Base-by-base conservation (phyloP, 1,284 basidiomycete genomes). In the Termitomyces sp. region DNA sequence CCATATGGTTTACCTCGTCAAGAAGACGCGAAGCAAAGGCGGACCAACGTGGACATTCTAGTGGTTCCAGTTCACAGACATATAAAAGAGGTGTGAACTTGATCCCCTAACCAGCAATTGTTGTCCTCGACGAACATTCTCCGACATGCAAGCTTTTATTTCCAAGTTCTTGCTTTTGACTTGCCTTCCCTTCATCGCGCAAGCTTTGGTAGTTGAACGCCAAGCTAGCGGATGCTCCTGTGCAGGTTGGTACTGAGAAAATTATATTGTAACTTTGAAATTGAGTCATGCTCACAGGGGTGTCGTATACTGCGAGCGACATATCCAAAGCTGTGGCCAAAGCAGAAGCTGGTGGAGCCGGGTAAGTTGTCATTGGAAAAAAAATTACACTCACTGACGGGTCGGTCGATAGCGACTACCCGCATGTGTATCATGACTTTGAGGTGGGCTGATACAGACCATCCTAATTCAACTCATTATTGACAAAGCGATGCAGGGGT, bases 371-470 rank as follows among this genome's bases (percentile, higher is more conserved):
- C 18, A 18, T 7, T 26, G 5, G 7, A 24, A 8, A 26, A 24
- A 3, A 10, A 7, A 16, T 24, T 35, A 21, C n/a, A 5, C 24
- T n/a, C 24, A 21, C 21, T 8, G 1, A 46, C 31, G 8, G 33
- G 14, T 24, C n/a, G n/a, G 3, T 16, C 10, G 34, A 30, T 21
- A 64, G 62, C 18, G 56, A 50, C 10, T 64, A 63, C 49, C 62
- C 60, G 3, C 63, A 63, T 34, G 49, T 55, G 30, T 62, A 63
- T 45, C 47, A 58, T 31, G 55, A 64, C 40, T 60, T 46, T 34
- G 62, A 64, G 54, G 60, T 60, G 34, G 8, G 21, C 9, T 18
- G 11, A 42, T 16, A 21, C 3, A 47, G 5, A 24, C 19, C 24
- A n/a, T 19, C 14, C 6, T 26, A 6, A 33, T 10, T 9, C 6